A percentile compares a stretch with the other conserved stretches of the same genome.
Conservation (phyloP, 2,329 filamentous ascomycete genomes). For the Calonectria pseudoreteaudii region DNA sequence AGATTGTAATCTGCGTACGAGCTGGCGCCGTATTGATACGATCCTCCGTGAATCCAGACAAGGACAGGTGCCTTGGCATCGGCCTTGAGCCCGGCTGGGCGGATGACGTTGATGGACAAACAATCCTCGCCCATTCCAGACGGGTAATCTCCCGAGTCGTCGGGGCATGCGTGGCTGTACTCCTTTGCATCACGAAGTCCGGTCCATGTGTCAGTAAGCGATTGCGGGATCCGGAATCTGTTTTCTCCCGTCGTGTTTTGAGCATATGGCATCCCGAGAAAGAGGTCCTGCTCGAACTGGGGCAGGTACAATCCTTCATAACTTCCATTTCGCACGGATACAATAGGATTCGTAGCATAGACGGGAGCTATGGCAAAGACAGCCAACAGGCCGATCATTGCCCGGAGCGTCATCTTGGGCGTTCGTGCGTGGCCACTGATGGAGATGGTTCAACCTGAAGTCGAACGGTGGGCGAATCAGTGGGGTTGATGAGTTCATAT, state of each 20-base stretch:
- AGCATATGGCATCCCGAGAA: conserved; percentile 1
- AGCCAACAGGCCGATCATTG: not conserved
- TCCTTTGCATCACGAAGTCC: not conserved
- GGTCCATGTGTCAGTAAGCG: not conserved
- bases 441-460: not conserved
- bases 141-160: not conserved
- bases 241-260: not conserved
- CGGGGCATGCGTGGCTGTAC: not conserved
- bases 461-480: not conserved
- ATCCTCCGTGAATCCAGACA: conserved; percentile 46
- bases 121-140: conserved; percentile 40
- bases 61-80: conserved; percentile 26
- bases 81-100: conserved; percentile 35
- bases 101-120: conserved; percentile 46
- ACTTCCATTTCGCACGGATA: not conserved
- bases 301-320: not conserved
- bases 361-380: not conserved
- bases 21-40: conserved; percentile 50
- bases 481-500: not conserved
- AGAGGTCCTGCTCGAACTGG: not conserved
- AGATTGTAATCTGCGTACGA: conserved; percentile 67
- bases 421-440: not conserved
- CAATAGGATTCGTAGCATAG: not conserved
- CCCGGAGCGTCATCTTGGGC: not conserved
- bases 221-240: not conserved